A percentile compares a stretch with the other conserved stretches of the same genome.
phyloP scores from a whole-genome alignment of 768 basidiomycete genomes.

The Antrodiella citrinella region DNA sequence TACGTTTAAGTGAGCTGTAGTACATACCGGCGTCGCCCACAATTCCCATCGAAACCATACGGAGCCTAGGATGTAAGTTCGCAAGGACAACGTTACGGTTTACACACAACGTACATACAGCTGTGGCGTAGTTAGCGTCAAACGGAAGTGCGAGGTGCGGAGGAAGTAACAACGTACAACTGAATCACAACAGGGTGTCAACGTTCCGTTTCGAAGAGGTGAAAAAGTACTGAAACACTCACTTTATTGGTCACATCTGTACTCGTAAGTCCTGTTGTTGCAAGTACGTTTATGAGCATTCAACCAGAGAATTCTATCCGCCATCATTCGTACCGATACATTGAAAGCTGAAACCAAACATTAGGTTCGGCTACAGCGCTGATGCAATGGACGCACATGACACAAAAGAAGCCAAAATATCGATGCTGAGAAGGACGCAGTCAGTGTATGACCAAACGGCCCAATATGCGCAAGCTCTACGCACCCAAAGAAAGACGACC shows the following conservation, averaged over 20 bases:
- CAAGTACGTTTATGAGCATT: no score
- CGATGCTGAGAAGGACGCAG: constrained; percentile 16
- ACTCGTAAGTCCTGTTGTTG: neutral
- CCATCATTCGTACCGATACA: constrained; percentile 6
- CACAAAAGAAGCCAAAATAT: constrained; percentile 21
- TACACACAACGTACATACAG: no score
- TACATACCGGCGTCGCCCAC: constrained; percentile 16
- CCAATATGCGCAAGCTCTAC: constrained; percentile 2
- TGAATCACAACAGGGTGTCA: neutral
- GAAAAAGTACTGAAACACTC: neutral
- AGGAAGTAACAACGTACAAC: neutral
- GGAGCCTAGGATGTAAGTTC: constrained; percentile 9
- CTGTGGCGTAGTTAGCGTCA: no score
- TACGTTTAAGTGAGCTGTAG: neutral
- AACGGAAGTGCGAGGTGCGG: no score
- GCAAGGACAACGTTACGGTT: no score
- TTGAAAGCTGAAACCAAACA: constrained; percentile 10
- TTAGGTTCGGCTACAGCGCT: neutral
- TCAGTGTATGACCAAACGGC: neutral
- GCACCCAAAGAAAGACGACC: constrained; percentile 21
- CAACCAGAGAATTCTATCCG: no score
- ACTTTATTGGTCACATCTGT: neutral
- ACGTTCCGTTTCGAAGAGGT: neutral
- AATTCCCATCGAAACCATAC: constrained; percentile 25
- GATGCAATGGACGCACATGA: constrained; percentile 16